These are phyloP conservation scores for Candida pseudofarinosa DNA, from an alignment of 805 yeast genomes.

Conservation along the genomic window DNA sequence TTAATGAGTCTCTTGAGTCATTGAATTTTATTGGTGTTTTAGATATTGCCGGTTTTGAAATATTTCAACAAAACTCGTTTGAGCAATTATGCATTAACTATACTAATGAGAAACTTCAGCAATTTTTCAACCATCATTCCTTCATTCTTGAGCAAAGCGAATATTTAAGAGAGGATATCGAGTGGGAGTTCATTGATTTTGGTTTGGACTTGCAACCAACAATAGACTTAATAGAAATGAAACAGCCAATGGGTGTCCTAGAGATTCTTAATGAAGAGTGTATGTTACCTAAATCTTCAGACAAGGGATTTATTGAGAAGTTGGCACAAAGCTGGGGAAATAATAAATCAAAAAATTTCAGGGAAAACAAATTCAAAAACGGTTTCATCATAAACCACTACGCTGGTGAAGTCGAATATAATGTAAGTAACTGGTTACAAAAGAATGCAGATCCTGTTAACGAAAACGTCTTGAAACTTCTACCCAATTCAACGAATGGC, in stretches of 20 bases:
- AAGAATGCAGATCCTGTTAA: slow-evolving; percentile 92
- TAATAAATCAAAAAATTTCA: slow-evolving; percentile 48
- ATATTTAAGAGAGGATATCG: slow-evolving; percentile 53
- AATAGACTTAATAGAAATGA: slow-evolving; percentile 82
- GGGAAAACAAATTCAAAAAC: slow-evolving; percentile 65
- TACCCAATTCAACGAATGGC: slow-evolving; percentile 52
- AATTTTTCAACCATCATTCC: slow-evolving; percentile 59
- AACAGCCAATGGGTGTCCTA: slow-evolving; percentile 72
- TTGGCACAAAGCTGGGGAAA: slow-evolving; percentile 61
- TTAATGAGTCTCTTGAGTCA: slow-evolving; percentile 22
- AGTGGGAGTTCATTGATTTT: slow-evolving; percentile 80
- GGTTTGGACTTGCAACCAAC: slow-evolving; percentile 95
- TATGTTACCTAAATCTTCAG: slow-evolving; percentile 87
- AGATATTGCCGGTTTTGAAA: slow-evolving; percentile 62
- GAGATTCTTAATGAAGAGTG: slow-evolving; percentile 93
- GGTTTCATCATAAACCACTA: slow-evolving; percentile 88
- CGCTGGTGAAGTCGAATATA: slow-evolving; percentile 95
- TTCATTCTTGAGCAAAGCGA: slow-evolving; percentile 60
- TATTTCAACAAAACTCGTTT: slow-evolving; percentile 53
- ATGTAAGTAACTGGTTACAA: slow-evolving; percentile 87
- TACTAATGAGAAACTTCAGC: slow-evolving; percentile 58
- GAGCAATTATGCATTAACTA: slow-evolving; percentile 60
- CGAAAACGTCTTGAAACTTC: slow-evolving; percentile 61
- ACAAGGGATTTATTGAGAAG: slow-evolving; percentile 76
- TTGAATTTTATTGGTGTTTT: slow-evolving; percentile 50